These are phyloP conservation scores for Xylariaceae sp. DNA, from an alignment of 2,329 filamentous ascomycete genomes.

Conservation along the genomic window DNA sequence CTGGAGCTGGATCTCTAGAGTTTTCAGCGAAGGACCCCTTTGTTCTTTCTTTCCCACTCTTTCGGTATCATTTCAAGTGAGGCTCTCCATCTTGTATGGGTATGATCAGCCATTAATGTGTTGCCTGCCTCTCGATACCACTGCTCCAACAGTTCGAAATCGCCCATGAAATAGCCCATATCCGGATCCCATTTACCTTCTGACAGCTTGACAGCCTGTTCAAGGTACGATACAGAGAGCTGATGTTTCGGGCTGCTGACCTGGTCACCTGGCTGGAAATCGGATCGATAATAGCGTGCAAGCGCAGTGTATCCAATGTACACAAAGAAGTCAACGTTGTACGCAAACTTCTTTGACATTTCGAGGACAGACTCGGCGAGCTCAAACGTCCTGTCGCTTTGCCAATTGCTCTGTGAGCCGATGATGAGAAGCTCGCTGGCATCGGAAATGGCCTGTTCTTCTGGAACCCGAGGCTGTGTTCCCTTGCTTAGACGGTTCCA, in stretches of 20 bases:
- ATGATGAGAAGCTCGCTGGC: constrained; percentile 28
- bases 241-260: constrained; percentile 17
- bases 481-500: constrained; percentile 21
- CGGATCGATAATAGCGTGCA: constrained; percentile 25
- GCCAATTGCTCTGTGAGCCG: constrained; percentile 25
- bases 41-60: constrained; percentile 21
- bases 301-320: constrained; percentile 27
- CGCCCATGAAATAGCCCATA: constrained; percentile 29
- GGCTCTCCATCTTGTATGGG: constrained; percentile 21
- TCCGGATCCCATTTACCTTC: constrained; percentile 30
- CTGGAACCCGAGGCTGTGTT: constrained; percentile 23
- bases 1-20: too few species aligned
- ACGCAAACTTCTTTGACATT: constrained; percentile 25
- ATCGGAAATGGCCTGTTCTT: constrained; percentile 26
- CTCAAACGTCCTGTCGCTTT: constrained; percentile 20
- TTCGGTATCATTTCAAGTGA: constrained; percentile 27
- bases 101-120: constrained; percentile 17
- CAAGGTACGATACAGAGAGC: constrained; percentile 25
- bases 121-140: constrained; percentile 31
- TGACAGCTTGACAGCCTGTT: constrained; percentile 24
- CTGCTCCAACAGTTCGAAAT: constrained; percentile 26
- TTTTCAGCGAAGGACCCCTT: too few species aligned
- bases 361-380: constrained; percentile 27
- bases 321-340: constrained; percentile 29
- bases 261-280: constrained; percentile 20